Percentiles rank a stretch among this genome's conserved stretches.
Evolutionary conservation across 257 asterid species (phyloP).

Genomic region (Jasminum sambac): DNA sequence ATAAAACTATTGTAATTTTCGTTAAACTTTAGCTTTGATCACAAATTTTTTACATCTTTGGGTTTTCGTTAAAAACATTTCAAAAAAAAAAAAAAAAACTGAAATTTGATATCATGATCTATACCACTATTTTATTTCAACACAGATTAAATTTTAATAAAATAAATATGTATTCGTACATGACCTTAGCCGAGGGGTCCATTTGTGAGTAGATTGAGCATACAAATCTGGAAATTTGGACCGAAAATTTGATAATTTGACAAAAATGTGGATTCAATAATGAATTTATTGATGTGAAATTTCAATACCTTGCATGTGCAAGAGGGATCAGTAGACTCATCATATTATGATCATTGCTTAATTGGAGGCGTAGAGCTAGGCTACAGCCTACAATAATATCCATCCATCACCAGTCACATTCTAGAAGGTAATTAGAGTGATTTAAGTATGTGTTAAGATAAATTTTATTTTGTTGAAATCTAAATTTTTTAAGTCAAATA

Average conservation of each 20-base stretch:
- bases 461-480: too few species aligned
- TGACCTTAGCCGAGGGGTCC: too few species aligned
- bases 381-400: not conserved
- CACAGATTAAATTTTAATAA: too few species aligned
- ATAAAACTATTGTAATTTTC: too few species aligned
- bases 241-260: not conserved
- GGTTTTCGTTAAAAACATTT: too few species aligned
- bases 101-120: too few species aligned
- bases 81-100: too few species aligned
- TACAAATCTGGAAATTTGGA: not conserved
- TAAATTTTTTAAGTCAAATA: too few species aligned
- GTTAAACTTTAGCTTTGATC: too few species aligned
- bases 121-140: too few species aligned
- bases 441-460: too few species aligned
- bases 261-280: not conserved
- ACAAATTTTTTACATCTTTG: too few species aligned
- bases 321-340: not conserved
- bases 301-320: constrained; percentile 1
- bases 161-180: not conserved
- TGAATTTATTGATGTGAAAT: not conserved
- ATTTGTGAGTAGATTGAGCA: not conserved
- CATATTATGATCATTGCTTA: not conserved
- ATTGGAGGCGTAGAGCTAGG: not conserved
- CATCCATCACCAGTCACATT: not conserved
- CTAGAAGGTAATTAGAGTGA: not conserved